Evolutionary conservation across 345 rosid genomes (phyloP), one percentile per base, ranked within the genome.

Genomic region (Balakata baccata): DNA sequence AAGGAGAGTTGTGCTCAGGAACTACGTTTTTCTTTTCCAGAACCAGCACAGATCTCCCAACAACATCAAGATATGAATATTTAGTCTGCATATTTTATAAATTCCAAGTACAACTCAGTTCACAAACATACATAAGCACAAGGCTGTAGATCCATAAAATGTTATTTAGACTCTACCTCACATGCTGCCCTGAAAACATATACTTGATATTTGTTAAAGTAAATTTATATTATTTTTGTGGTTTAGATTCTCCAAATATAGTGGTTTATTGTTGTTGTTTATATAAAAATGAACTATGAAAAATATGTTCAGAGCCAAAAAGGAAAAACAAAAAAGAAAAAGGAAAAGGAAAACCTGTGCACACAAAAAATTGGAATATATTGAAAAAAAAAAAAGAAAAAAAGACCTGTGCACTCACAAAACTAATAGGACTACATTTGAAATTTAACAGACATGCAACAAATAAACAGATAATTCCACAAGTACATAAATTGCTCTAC

Each of bases 11-110:
- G 78, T 88, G 99, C 79, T 84, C 85, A 29, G 98, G 97, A 74
- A 91, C 93, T 6, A 82, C 88, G 72, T 90, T 96, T 74, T 85
- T 86, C 91, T 93, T 96, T 79, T 93, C 96, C 84, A 96, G 81
- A 76, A 93, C 98, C 66, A 91, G 82, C 79, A 96, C 97, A 51
- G 98, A 87, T 82, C 99, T 91, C 79, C 97, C 98, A 75, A 96
- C 92, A 17, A 90, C 91, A 86, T 96, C 98, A 71, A 96, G 97
- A 86, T 96, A 96, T 37, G 98, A 88, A 77, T 90, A 96, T 80
- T 96, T 96, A 76, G 82, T 88, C 99, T 96, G 87, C 84, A 83
- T 38, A 75, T 13, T 45, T 64, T 34, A 68, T 29, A 68, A 63
- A 74, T 64, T 62, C 34, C 54, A 11, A 64, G 68, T 23, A 54